Percentiles rank a stretch among this genome's conserved stretches.
phyloP scores from a whole-genome alignment of 495 filamentous ascomycete genomes.

The Neurospora intermedia region DNA sequence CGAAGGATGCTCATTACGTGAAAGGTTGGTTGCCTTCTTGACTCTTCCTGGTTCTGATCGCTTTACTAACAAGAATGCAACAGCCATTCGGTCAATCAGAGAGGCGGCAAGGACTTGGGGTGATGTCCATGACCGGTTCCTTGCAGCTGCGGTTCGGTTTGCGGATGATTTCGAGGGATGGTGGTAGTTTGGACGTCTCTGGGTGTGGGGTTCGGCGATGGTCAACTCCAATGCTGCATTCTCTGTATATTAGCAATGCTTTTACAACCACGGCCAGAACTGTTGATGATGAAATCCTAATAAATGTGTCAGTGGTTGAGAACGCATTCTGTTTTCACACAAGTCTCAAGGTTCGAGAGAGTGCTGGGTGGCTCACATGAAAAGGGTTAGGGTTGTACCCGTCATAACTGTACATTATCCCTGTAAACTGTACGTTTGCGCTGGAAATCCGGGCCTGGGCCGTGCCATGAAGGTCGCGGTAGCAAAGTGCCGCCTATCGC shows the following conservation, averaged over 20 bases:
- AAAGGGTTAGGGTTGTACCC: not conserved
- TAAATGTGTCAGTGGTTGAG: not conserved
- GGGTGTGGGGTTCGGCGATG: not conserved
- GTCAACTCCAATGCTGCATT: not conserved
- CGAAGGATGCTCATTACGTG: conserved; percentile 71
- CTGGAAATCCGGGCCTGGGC: not conserved
- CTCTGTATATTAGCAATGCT: not conserved
- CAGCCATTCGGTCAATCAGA: conserved; percentile 60
- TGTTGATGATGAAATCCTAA: not conserved
- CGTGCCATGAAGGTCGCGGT: not conserved
- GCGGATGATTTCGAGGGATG: conserved; percentile 69
- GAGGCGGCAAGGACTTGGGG: conserved; percentile 74
- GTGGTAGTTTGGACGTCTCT: conserved; percentile 36
- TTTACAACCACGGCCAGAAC: not conserved
- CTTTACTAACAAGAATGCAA: conserved; percentile 7
- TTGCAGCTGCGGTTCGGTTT: conserved; percentile 72
- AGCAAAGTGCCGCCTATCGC: not conserved
- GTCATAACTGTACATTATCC: not conserved
- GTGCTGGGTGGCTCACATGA: not conserved
- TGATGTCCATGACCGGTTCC: conserved; percentile 63
- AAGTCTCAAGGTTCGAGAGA: not conserved
- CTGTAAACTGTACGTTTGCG: not conserved
- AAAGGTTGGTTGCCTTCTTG: conserved; percentile 40
- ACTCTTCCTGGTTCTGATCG: not conserved
- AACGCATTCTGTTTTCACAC: not conserved